Percentiles rank a stretch among this genome's conserved stretches.
These are phyloP conservation scores for Gonium pectorale DNA, from an alignment of 139 green algal species.

Conservation along the genomic window DNA sequence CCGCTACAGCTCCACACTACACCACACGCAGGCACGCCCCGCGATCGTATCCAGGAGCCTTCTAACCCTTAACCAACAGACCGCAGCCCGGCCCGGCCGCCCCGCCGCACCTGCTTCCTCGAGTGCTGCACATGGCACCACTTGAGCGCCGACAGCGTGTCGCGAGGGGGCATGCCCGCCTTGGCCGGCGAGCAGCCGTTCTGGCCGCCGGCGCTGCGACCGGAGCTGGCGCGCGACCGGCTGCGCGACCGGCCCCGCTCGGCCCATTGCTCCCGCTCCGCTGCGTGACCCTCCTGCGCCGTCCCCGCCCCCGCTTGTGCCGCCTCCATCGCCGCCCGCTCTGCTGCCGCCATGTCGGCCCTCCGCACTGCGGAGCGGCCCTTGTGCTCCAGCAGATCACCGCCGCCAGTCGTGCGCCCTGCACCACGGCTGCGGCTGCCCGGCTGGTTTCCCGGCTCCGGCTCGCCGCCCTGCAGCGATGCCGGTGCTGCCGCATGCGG, in stretches of 20 bases:
- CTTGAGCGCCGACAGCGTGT: constrained; percentile 16
- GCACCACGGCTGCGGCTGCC: too few species aligned
- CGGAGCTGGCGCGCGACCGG: background rate
- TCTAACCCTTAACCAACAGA: too few species aligned
- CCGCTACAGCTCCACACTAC: too few species aligned
- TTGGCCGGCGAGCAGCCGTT: too few species aligned
- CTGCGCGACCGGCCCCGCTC: background rate
- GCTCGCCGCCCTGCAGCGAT: too few species aligned
- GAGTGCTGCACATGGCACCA: constrained; percentile 53
- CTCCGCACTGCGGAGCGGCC: background rate
- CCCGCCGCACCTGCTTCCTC: constrained; percentile 38
- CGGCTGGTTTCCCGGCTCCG: too few species aligned
- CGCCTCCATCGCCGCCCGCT: background rate
- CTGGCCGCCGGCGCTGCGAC: background rate
- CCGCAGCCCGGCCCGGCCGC: background rate
- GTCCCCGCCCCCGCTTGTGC: too few species aligned
- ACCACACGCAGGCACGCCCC: too few species aligned
- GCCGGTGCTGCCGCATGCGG: too few species aligned
- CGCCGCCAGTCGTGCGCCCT: too few species aligned
- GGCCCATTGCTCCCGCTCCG: background rate
- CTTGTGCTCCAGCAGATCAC: background rate
- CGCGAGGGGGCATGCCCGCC: background rate
- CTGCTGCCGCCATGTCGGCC: background rate
- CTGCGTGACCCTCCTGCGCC: background rate
- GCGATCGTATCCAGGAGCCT: too few species aligned